phyloP scores from a whole-genome alignment of 148 eudicot genomes.

The Rhododendron mucronatum region DNA sequence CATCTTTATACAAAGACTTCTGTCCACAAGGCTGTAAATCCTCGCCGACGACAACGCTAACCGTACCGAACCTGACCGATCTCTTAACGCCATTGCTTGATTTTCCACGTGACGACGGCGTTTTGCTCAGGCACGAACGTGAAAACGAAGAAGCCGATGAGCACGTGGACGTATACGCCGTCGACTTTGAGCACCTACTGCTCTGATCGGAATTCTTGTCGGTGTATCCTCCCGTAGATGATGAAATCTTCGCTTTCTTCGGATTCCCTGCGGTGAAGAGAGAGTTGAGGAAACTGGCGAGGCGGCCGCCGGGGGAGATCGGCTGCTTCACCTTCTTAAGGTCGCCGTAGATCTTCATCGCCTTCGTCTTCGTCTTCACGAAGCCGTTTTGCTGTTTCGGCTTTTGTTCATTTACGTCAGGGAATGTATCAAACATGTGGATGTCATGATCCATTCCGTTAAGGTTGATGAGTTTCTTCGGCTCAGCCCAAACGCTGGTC shows the following conservation, averaged over 20 bases:
- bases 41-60: constrained; percentile 28
- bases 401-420: constrained; percentile 5
- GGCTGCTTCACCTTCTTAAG: constrained; percentile 81
- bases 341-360: constrained; percentile 79
- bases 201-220: constrained; percentile 9
- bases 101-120: constrained; percentile 41
- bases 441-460: background rate
- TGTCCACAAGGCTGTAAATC: constrained; percentile 24
- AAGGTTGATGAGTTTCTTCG: constrained; percentile 6
- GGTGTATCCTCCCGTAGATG: constrained; percentile 10
- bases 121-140: constrained; percentile 53
- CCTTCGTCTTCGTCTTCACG: constrained; percentile 45
- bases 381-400: constrained; percentile 25
- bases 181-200: constrained; percentile 17
- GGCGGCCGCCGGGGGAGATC: constrained; percentile 79
- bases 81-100: constrained; percentile 27
- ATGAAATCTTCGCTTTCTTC: constrained; percentile 37
- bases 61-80: constrained; percentile 43
- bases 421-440: background rate
- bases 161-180: constrained; percentile 25
- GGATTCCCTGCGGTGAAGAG: constrained; percentile 40
- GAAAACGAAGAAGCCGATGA: constrained; percentile 57
- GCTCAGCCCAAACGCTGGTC: constrained; percentile 22
- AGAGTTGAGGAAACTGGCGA: constrained; percentile 72
- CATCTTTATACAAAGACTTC: constrained; percentile 9